Base-by-base conservation (phyloP, 768 basidiomycete species). In the Cystobasidium onofrii region DNA sequence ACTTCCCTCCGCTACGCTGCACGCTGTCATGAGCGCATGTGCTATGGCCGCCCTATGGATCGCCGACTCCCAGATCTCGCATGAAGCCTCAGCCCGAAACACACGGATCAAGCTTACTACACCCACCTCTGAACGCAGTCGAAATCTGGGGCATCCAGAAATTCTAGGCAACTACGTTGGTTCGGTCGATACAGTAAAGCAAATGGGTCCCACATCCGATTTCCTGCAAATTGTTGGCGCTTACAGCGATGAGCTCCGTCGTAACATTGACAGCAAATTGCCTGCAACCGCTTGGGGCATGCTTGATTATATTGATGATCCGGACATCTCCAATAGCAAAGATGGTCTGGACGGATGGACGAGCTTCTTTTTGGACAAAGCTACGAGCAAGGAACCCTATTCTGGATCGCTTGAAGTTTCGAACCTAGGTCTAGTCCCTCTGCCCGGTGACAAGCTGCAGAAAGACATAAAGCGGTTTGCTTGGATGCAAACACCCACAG, bases 111-210 rank as follows among this genome's bases (percentile, higher is more conserved):
- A 60, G 57, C 25, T 60, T 13, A 34, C 25, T 4, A 15, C 57
- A 34, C 57, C 57, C 10, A 60, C 57, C 17, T 60, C 57, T 2
- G 57, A 60, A 27, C 57, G 57, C 4, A 29, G 31, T 23, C 33
- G 15, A 34, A 20, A 4, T 4, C 25, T 29, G 13, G 57, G 57
- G 31, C 57, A 60, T 23, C 57, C 57, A 60, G 33, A 60, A 4
- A 12, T 60, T 6, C 25, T 60, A 29, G 57, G 57, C 27, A 60
- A 60, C 57, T 60, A 60, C 57, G 57, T 60, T 13, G 57, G 57
- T 6, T 2, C 57, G 31, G 57, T 60, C 20, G 33, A 27, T 34
- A 27, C 25, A 23, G 29, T 29, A 29, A 60, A 29, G 57, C 29
- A 60, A 17, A 2, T 60, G 13, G 27, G 17, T 29, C 13, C 29